Evolutionary conservation across 768 basidiomycete genomes (phyloP).

Genomic region (Russula emetica): DNA sequence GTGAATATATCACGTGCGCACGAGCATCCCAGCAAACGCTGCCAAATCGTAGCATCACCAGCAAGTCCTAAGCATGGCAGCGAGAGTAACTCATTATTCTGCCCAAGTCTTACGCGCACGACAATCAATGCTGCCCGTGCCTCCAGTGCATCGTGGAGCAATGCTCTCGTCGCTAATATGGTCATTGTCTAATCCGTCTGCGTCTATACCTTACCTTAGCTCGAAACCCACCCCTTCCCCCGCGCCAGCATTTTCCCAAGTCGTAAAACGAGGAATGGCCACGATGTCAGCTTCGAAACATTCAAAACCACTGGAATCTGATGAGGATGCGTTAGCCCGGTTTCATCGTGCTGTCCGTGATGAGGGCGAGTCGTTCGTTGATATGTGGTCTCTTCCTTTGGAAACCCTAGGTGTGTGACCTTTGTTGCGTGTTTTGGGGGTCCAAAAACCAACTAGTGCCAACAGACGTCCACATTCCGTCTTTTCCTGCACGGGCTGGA

Average conservation of each 20-base stretch:
- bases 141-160: slow-evolving; percentile 22
- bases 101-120: slow-evolving; percentile 13
- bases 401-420: slow-evolving; percentile 22
- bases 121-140: slow-evolving; percentile 7
- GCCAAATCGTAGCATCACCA: not conserved
- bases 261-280: slow-evolving; percentile 23
- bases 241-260: slow-evolving; percentile 12
- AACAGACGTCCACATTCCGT: slow-evolving; percentile 25
- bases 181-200: slow-evolving; percentile 27
- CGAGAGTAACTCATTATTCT: slow-evolving; percentile 14
- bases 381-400: slow-evolving; percentile 22
- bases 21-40: not conserved
- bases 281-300: slow-evolving; percentile 1
- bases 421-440: not conserved
- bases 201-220: slow-evolving; percentile 16
- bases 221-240: slow-evolving; percentile 2
- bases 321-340: slow-evolving; percentile 16
- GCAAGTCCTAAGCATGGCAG: slow-evolving; percentile 4
- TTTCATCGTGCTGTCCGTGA: slow-evolving; percentile 22
- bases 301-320: not conserved
- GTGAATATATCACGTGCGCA: slow-evolving; percentile 17
- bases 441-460: not conserved
- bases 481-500: slow-evolving; percentile 11
- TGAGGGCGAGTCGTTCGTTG: slow-evolving; percentile 5
- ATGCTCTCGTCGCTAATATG: slow-evolving; percentile 28